These are phyloP conservation scores for Botrytis fragariae DNA, from an alignment of 2,329 filamentous ascomycete genomes.

Conservation along the genomic window DNA sequence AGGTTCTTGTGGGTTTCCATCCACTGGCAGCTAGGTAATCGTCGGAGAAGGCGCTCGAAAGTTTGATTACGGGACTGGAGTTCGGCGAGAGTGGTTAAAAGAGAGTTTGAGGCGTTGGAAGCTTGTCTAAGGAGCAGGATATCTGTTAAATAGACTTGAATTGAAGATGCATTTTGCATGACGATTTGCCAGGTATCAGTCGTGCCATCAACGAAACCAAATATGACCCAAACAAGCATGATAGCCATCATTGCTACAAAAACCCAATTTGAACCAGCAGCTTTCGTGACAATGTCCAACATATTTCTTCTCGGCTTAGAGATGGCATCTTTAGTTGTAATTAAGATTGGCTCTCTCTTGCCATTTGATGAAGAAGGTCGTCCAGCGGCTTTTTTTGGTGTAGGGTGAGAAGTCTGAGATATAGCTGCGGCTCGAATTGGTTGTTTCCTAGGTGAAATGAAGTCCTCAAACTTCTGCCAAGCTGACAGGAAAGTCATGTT, in stretches of 20 bases:
- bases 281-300: neutral
- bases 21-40: neutral
- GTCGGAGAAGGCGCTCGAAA: neutral
- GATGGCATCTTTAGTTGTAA: neutral
- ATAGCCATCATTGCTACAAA: slow-evolving; percentile 22
- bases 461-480: neutral
- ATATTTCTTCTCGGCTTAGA: neutral
- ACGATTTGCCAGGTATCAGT: slow-evolving; percentile 33
- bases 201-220: neutral
- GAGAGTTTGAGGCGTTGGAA: slow-evolving; percentile 27
- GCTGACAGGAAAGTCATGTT: neutral
- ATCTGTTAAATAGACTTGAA: slow-evolving; percentile 39
- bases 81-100: slow-evolving; percentile 20
- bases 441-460: neutral
- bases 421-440: neutral
- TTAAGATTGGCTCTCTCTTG: neutral
- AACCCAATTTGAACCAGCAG: neutral
- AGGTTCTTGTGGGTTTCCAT: neutral
- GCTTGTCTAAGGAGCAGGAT: slow-evolving; percentile 38
- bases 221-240: neutral
- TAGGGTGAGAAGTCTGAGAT: neutral
- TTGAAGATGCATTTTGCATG: slow-evolving; percentile 39
- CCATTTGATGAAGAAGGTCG: neutral
- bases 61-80: slow-evolving; percentile 24
- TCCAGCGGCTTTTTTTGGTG: neutral